Evolutionary conservation across 2,329 filamentous ascomycete species (phyloP), one percentile per base, ranked within the genome.

Genomic region (Juglanconis juglandina): DNA sequence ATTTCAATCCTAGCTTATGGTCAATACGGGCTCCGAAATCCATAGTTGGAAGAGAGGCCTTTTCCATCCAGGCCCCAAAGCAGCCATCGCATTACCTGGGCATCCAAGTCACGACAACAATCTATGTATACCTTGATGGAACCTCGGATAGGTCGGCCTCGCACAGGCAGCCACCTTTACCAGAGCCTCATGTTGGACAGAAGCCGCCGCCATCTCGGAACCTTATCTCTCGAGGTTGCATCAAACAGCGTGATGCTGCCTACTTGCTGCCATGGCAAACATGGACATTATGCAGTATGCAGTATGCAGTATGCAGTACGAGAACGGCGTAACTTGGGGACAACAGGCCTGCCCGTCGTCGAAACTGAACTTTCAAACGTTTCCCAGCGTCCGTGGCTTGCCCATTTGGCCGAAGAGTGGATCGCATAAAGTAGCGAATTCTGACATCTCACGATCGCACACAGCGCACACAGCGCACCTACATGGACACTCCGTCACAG

Each of bases 401-500:
- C 1, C 39, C 11, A 10, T 14, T 10, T 42, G 11, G 39, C 39
- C 39, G 3, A 10, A 42, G 39, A 11, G 4, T 10, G n/a, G 6
- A 9, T 42, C 39, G 39, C 39, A 42, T 42, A 14, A 42, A 11
- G 24, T 24, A 32, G 10, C 4, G 24, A 32, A 30, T 10, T 42
- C 53, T 37, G 30, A 42, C 24, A 13, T 51, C 13, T 35, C 32
- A 14, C 44, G 30, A 47, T 24, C 30, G 33, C 32, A 34, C 24
- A 46, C 30, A 46, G 24, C 24, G 24, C 24, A 24, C 24, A 24
- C 24, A 24, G 24, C 24, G 24, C 24, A 24, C 24, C 24, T 24
- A 44, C 30, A 34, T 11, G 14, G 11, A 5, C 33, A 37, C 58
- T 34, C 58, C 42, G 61, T 44, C 44, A 56, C 39, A 58, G 51